Base-by-base conservation (phyloP, 371 early-diverging fungal genomes). In the Choanephora cucurbitarum region DNA sequence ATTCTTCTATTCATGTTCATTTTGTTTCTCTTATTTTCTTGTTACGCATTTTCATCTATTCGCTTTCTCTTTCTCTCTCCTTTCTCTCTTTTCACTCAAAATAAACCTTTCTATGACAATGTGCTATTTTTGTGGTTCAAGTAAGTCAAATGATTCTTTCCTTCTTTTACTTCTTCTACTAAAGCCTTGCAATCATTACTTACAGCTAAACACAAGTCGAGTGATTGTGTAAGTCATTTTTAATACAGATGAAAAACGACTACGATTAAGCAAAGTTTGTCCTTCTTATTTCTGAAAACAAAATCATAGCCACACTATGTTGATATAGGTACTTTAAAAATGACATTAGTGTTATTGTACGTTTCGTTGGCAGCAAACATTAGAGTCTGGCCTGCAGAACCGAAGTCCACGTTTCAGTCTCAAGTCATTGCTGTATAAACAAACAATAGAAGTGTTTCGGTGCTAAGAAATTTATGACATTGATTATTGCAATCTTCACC, bases 121-220 rank as follows among this genome's bases (percentile, higher is more conserved):
- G 17, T 58, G 58, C 24, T 58, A 58, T 44, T 44, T 58, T 40
- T 58, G 58, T 31, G 58, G 58, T 45, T 57, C 62, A 57, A 34
- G 62, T 62, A 62, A 56, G 50, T 24, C 8, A 22, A 34, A 31
- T 28, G 39, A 14, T 24, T 5, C 23, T 22, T 21, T 57, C 49
- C 19, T 19, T 43, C 15, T 33, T 14, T 28, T n/a, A 34, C 10
- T 21, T 45, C 39, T 21, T 34, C n/a, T 32, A 18, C n/a, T 32
- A 10, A 19, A 32, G 5, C 28, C 28, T 28, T 28, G 7, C 7
- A 28, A 28, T 7, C 5, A 28, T 28, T 3, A 3, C 7, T 28
- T 24, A 47, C 19, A 62, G 62, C 32, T 14, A 62, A 34, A 18
- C 62, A 62, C 40, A 47, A 43, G 23, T 57, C 62, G 11, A 62